These are phyloP conservation scores for Pleoardoris graminearum DNA, from an alignment of 2,329 filamentous ascomycete genomes.

Conservation along the genomic window DNA sequence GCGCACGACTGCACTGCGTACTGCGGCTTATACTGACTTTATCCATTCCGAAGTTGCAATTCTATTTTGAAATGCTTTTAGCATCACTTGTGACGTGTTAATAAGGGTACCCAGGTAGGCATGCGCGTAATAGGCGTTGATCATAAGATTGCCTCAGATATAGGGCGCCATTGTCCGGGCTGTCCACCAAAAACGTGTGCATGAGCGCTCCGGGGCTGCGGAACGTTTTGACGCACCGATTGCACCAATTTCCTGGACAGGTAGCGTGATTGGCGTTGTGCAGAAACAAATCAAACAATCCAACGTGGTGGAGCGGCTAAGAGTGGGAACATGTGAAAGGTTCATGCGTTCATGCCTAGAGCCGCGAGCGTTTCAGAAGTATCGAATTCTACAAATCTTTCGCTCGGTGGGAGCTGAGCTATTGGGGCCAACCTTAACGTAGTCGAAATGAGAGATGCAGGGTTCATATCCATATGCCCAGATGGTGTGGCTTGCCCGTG, in stretches of 20 bases:
- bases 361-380: constrained; percentile 3
- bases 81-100: too few species aligned
- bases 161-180: background rate
- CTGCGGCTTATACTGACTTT: too few species aligned
- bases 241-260: background rate
- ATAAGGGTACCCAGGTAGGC: too few species aligned
- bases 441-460: background rate
- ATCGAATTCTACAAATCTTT: background rate
- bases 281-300: background rate
- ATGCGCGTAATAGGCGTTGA: too few species aligned
- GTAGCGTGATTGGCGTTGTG: background rate
- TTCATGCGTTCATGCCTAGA: constrained; percentile 7
- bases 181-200: background rate
- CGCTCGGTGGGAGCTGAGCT: background rate
- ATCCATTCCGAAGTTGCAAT: too few species aligned
- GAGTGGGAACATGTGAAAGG: background rate
- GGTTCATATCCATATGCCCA: background rate
- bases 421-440: background rate
- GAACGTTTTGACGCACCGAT: background rate
- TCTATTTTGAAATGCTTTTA: too few species aligned
- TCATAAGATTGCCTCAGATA: background rate
- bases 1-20: too few species aligned
- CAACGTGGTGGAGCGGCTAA: background rate
- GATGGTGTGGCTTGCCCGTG: constrained; percentile 4
- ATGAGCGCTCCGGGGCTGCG: background rate